Conservation (phyloP, 1,139 yeast species). For the Zygotorulaspora mrakii region DNA sequence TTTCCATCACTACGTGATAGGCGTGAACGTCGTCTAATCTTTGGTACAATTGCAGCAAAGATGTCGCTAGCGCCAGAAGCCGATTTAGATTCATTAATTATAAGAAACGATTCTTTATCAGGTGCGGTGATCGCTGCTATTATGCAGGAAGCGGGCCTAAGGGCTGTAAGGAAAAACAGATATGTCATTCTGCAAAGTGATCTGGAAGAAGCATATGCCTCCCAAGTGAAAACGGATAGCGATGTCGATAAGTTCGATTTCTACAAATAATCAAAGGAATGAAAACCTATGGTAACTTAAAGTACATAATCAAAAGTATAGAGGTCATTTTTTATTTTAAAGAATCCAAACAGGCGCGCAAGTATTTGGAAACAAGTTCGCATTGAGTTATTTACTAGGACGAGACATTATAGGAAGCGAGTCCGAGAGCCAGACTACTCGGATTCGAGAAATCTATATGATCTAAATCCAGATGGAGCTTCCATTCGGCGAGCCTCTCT, state of each 20-base stretch:
- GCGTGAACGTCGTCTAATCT: slow-evolving; percentile 94
- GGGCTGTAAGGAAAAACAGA: slow-evolving; percentile 97
- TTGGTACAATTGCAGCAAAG: slow-evolving; percentile 91
- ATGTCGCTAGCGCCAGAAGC: slow-evolving; percentile 98
- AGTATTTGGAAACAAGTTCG: no score
- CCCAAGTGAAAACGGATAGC: slow-evolving; percentile 92
- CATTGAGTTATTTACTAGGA: slow-evolving; percentile 1
- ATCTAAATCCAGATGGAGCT: slow-evolving; percentile 59
- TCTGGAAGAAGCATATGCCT: slow-evolving; percentile 93
- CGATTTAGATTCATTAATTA: slow-evolving; percentile 89
- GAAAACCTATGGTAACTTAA: slow-evolving; percentile 12
- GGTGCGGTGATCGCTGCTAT: slow-evolving; percentile 99
- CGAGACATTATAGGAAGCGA: slow-evolving; percentile 31
- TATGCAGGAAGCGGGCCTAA: slow-evolving; percentile 99
- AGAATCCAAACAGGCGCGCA: no score
- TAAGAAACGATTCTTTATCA: slow-evolving; percentile 92
- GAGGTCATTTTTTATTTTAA: neutral
- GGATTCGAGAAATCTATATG: slow-evolving; percentile 54
- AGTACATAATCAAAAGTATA: slow-evolving; percentile 12
- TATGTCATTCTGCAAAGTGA: slow-evolving; percentile 94
- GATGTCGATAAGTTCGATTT: slow-evolving; percentile 97
- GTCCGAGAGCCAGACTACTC: slow-evolving; percentile 54
- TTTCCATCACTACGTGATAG: slow-evolving; percentile 94
- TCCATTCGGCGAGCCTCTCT: slow-evolving; percentile 44
- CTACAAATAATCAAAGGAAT: slow-evolving; percentile 56